Percentiles rank a stretch among this genome's conserved stretches.
These are phyloP conservation scores for Massarina eburnea DNA, from an alignment of 2,329 filamentous ascomycete genomes.

Conservation along the genomic window DNA sequence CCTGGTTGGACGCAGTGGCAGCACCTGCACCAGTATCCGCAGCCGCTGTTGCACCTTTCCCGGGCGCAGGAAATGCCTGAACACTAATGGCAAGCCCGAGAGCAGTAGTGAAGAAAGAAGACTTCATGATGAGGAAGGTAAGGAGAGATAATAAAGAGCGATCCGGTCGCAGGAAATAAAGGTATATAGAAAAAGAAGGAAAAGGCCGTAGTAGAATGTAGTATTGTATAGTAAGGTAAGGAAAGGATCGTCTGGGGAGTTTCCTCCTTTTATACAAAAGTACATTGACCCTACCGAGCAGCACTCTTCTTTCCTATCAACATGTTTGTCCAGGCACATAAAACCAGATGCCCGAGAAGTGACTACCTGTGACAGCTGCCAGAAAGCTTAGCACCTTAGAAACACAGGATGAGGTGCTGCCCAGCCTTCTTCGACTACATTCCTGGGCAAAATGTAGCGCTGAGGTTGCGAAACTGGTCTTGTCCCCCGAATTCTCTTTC, in stretches of 20 bases:
- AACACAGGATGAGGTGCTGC: background rate
- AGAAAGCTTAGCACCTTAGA: slow-evolving; percentile 2
- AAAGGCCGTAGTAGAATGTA: background rate
- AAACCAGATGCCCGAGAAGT: background rate
- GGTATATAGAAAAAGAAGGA: background rate
- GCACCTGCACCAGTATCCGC: background rate
- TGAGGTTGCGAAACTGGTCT: no score
- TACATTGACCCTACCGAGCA: no score
- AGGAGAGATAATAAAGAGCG: slow-evolving; percentile 7
- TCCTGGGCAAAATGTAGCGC: background rate
- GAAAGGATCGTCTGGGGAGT: background rate
- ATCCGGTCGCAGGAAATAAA: slow-evolving; percentile 14
- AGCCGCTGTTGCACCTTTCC: background rate
- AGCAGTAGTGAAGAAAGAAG: slow-evolving; percentile 9
- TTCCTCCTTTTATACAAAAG: background rate
- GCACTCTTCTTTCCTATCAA: background rate
- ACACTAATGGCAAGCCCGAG: slow-evolving; percentile 5
- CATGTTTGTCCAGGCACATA: background rate
- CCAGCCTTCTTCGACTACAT: background rate
- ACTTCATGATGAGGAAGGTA: slow-evolving; percentile 8
- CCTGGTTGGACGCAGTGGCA: background rate
- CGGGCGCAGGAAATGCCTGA: background rate
- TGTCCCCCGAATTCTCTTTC: no score
- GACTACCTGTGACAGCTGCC: background rate
- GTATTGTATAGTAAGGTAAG: background rate